Evolutionary conservation across 1,139 yeast genomes (phyloP).

Genomic region (Candida sp.): DNA sequence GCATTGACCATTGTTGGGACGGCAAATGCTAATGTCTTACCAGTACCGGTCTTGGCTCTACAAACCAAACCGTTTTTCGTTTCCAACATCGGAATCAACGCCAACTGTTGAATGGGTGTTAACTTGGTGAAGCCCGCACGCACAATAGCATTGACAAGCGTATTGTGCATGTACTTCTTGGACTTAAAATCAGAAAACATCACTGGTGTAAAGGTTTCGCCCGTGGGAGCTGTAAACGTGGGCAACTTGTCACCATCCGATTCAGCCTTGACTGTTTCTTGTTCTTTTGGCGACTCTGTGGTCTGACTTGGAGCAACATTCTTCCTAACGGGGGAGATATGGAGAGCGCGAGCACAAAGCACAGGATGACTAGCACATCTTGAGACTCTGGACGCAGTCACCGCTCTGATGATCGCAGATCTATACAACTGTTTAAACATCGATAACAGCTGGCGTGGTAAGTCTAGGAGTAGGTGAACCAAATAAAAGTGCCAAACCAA

Average conservation of each 20-base stretch:
- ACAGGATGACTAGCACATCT: background rate
- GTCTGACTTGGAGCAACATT: background rate
- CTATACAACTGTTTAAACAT: slow-evolving; percentile 3
- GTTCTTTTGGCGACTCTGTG: no score
- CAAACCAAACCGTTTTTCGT: slow-evolving; percentile 72
- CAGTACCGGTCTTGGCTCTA: slow-evolving; percentile 95
- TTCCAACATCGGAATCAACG: slow-evolving; percentile 68
- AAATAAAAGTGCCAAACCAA: no score
- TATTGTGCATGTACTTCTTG: slow-evolving; percentile 17
- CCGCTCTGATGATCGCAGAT: background rate
- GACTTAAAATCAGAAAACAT: slow-evolving; percentile 15
- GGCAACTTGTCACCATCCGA: no score
- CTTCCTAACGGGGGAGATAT: background rate
- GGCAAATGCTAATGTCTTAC: slow-evolving; percentile 90
- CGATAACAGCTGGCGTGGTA: background rate
- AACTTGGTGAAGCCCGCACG: slow-evolving; percentile 51
- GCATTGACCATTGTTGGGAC: slow-evolving; percentile 69
- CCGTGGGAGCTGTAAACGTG: no score
- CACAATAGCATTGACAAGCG: slow-evolving; percentile 33
- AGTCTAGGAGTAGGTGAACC: background rate
- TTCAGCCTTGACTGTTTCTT: no score
- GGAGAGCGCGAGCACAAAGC: background rate
- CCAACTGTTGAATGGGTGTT: slow-evolving; percentile 81
- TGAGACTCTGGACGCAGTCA: background rate
- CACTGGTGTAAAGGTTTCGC: slow-evolving; percentile 4